phyloP scores from a whole-genome alignment of 495 filamentous ascomycete genomes.

The Hypoxylon rickii region DNA sequence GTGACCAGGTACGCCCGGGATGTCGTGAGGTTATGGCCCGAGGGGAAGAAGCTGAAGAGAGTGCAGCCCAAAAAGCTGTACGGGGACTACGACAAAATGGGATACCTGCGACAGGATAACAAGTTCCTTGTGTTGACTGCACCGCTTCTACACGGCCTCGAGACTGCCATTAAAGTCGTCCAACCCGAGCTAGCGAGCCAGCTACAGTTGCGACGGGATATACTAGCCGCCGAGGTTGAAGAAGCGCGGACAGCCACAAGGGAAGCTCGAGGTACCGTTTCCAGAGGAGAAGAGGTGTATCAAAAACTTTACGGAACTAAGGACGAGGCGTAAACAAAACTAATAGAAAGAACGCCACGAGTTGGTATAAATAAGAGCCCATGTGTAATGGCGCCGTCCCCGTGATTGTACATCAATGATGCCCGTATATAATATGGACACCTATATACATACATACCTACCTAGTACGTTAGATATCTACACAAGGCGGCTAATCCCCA shows the following conservation, averaged over 20 bases:
- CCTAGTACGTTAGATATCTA: no score
- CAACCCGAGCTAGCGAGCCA: conserved; percentile 40
- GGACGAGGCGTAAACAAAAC: conserved; percentile 10
- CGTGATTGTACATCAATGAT: no score
- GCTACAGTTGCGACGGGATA: conserved; percentile 35
- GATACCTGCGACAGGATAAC: conserved; percentile 35
- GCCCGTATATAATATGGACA: no score
- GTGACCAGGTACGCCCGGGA: conserved; percentile 42
- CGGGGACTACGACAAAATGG: conserved; percentile 9
- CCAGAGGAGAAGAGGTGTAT: conserved; percentile 27
- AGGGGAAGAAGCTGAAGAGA: conserved; percentile 35
- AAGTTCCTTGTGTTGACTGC: conserved; percentile 34
- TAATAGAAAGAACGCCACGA: not conserved
- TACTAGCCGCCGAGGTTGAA: conserved; percentile 35
- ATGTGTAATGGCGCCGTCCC: no score
- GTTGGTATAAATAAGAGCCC: no score
- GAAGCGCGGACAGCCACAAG: conserved; percentile 16
- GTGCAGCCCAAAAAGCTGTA: conserved; percentile 39
- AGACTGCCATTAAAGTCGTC: conserved; percentile 42
- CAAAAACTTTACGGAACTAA: not conserved
- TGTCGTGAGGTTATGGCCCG: conserved; percentile 45
- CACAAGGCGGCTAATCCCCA: no score
- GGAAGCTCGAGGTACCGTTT: not conserved
- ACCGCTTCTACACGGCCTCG: conserved; percentile 48
- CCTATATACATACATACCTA: no score